Evolutionary conservation across 257 asterid species (phyloP).

Genomic region (Leonotis leonurus): DNA sequence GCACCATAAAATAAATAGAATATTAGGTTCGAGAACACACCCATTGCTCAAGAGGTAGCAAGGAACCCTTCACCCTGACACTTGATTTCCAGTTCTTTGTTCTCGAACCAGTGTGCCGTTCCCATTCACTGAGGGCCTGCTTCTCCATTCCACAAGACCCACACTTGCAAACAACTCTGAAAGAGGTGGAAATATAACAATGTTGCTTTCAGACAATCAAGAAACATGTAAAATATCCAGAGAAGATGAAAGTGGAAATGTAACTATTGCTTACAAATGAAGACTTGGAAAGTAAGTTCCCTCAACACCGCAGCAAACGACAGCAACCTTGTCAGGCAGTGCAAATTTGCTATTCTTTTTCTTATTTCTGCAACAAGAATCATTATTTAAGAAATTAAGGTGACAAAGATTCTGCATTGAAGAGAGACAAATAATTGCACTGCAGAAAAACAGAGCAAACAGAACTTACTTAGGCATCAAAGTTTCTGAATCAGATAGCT

Average conservation of each 20-base stretch:
- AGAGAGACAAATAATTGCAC: constrained; percentile 3
- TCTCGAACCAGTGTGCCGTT: constrained; percentile 83
- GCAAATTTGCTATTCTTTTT: constrained; percentile 45
- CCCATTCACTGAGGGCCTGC: constrained; percentile 95
- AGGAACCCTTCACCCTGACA: constrained; percentile 80
- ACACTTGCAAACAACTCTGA: constrained; percentile 98
- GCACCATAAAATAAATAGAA: constrained; percentile 4
- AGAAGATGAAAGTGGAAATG: constrained; percentile 12
- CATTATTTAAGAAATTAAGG: constrained; percentile 12
- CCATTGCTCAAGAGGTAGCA: constrained; percentile 91
- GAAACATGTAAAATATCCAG: neutral
- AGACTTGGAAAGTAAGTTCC: constrained; percentile 92
- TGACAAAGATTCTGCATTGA: constrained; percentile 1
- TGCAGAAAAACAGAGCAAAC: neutral
- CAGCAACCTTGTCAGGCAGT: constrained; percentile 76
- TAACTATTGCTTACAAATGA: constrained; percentile 63
- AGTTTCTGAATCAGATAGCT: constrained; percentile 88
- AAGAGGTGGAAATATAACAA: constrained; percentile 12
- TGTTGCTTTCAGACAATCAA: constrained; percentile 11
- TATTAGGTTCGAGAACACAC: constrained; percentile 42
- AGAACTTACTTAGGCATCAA: constrained; percentile 51
- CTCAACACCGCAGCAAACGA: constrained; percentile 78
- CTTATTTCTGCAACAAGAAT: constrained; percentile 50
- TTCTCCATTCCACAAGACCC: constrained; percentile 87
- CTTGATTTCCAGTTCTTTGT: constrained; percentile 87